phyloP scores from a whole-genome alignment of 2,329 filamentous ascomycete species.

The Metarhizium robertsii region DNA sequence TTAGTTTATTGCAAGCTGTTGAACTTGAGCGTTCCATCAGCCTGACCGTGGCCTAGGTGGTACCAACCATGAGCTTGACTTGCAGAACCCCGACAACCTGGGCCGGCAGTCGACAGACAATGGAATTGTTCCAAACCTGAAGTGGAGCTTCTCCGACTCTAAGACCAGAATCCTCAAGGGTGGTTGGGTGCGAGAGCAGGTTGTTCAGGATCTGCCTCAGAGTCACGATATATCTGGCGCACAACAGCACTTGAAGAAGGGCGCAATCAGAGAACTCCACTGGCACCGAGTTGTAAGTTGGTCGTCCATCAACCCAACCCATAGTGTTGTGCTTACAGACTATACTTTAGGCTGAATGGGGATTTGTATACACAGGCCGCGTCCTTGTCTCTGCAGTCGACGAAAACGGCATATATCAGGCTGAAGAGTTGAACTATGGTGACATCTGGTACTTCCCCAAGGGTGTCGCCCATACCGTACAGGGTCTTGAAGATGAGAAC shows the following conservation, averaged over 20 bases:
- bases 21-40: constrained; percentile 36
- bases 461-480: constrained; percentile 53
- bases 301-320: not conserved
- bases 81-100: constrained; percentile 55
- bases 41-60: constrained; percentile 35
- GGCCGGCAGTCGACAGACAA: constrained; percentile 52
- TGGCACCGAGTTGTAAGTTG: constrained; percentile 56
- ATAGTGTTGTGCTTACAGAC: not conserved
- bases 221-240: constrained; percentile 59
- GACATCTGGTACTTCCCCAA: constrained; percentile 65
- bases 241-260: constrained; percentile 59
- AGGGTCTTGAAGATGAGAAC: constrained; percentile 56
- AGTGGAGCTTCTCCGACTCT: constrained; percentile 62
- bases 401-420: constrained; percentile 47
- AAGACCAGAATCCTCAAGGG: constrained; percentile 52
- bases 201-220: constrained; percentile 55
- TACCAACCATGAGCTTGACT: constrained; percentile 51
- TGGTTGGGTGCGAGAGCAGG: constrained; percentile 58
- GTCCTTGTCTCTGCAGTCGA: constrained; percentile 53
- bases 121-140: constrained; percentile 56
- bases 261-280: constrained; percentile 55
- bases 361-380: constrained; percentile 48
- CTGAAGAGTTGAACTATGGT: constrained; percentile 46
- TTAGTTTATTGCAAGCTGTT: constrained; percentile 22
- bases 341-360: constrained; percentile 55